Conservation (phyloP, 2,329 filamentous ascomycete genomes). For the Penicillium hordei region DNA sequence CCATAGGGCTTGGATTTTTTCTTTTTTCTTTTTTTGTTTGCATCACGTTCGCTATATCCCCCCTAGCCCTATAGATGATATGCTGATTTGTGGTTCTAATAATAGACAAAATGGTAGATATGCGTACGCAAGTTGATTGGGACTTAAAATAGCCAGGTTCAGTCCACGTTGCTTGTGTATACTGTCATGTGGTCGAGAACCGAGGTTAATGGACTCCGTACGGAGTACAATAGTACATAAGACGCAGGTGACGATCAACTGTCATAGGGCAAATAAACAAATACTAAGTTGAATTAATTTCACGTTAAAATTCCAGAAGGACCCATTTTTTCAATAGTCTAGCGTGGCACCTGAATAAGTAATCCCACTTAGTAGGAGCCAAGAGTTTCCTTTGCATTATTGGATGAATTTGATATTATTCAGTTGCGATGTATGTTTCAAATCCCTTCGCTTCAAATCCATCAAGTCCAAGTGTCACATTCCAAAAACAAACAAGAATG, state of each 20-base stretch:
- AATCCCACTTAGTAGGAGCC: background rate
- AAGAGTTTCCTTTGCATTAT: background rate
- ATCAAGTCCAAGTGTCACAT: background rate
- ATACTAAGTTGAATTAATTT: background rate
- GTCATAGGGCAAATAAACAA: background rate
- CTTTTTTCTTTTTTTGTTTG: background rate
- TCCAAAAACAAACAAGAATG: background rate
- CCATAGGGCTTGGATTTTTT: background rate
- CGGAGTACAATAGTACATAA: background rate
- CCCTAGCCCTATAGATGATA: no score
- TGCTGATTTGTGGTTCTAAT: background rate
- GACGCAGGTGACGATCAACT: background rate
- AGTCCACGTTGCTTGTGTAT: background rate
- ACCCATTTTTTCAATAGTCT: slow-evolving; percentile 3
- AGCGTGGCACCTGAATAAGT: background rate
- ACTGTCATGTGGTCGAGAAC: background rate
- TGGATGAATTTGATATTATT: background rate
- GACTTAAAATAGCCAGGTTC: background rate
- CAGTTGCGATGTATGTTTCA: background rate
- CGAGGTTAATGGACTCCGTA: background rate
- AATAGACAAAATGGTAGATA: background rate
- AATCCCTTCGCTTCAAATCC: background rate
- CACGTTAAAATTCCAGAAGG: background rate
- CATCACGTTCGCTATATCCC: background rate
- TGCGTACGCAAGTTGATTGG: background rate